Conservation (phyloP, 176 grass and related monocot species). For the Paspalum vaginatum region DNA sequence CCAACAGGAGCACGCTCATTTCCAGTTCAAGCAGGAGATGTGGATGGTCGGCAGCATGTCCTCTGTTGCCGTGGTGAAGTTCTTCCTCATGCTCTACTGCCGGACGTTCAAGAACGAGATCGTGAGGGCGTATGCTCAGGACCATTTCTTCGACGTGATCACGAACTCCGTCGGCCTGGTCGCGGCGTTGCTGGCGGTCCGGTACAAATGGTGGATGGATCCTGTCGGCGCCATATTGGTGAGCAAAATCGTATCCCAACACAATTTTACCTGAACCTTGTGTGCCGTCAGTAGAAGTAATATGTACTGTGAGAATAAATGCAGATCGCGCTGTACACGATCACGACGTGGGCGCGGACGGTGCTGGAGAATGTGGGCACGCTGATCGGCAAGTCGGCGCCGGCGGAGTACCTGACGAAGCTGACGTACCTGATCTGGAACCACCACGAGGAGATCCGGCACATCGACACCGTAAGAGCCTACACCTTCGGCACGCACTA, state of each 20-base stretch:
- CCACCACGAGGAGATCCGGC: slow-evolving; percentile 66
- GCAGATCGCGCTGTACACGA: slow-evolving; percentile 85
- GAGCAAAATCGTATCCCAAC: not conserved
- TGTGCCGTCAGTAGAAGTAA: not conserved
- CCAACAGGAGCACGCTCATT: slow-evolving; percentile 57
- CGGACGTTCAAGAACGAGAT: slow-evolving; percentile 91
- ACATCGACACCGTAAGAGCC: slow-evolving; percentile 83
- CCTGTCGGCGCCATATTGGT: slow-evolving; percentile 88
- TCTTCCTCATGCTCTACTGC: slow-evolving; percentile 92
- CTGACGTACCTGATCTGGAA: slow-evolving; percentile 94
- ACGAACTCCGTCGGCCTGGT: slow-evolving; percentile 89
- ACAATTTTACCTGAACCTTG: not conserved
- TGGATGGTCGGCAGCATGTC: slow-evolving; percentile 96
- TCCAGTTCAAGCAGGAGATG: slow-evolving; percentile 53
- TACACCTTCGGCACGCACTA: slow-evolving; percentile 87
- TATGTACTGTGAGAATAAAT: not conserved
- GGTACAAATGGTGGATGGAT: slow-evolving; percentile 93
- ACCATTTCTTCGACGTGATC: slow-evolving; percentile 97
- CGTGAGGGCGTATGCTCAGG: slow-evolving; percentile 81
- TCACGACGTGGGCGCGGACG: slow-evolving; percentile 74
- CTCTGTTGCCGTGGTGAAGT: slow-evolving; percentile 77
- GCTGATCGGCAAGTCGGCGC: slow-evolving; percentile 72
- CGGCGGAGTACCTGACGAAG: slow-evolving; percentile 80
- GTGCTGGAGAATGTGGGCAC: slow-evolving; percentile 85
- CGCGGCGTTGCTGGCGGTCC: slow-evolving; percentile 60